Base-by-base conservation (phyloP, 108 stramenopile species). In the Aureococcus anophagefferens region DNA sequence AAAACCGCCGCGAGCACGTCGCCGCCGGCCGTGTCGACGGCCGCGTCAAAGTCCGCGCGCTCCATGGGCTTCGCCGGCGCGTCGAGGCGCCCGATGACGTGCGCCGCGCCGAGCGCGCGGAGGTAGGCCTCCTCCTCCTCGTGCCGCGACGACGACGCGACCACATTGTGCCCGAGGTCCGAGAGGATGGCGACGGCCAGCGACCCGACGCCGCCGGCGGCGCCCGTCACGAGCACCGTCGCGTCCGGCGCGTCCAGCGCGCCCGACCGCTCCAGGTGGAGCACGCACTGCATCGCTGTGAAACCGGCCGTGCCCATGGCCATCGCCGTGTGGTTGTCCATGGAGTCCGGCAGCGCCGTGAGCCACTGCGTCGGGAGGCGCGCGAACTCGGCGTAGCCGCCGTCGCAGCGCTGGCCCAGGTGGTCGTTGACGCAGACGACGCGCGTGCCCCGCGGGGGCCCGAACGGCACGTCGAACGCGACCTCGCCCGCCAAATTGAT, bases 21-120 rank as follows among this genome's bases (percentile, higher is more conserved):
- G 1, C 75, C 79, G 30, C 79, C 83, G 34, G 80, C 83, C 14
- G 77, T 68, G 70, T 83, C 83, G 1, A 83, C 67, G 37, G 71
- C 73, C 21, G 62, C 65, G 29, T 73, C 74, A 37, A 68, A 80
- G 30, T 63, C 33, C 37, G 62, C 71, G 32, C 77, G 77, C 13
- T 67, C 62, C 21, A 83, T 33, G 7, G 82, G 76, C 30, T 73
- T 77, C n/a, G 30, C 25, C 33, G 62, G 45, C 28, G 67, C 46
- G 18, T 74, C 73, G 25, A 80, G 34, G 25, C 82, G 68, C 0
- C 51, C 68, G 37, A 76, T 34, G n/a, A 83, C 72, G 65, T 72
- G 40, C 32, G 36, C 33, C 37, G 79, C 82, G 25, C 82, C 82
- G 63, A 83, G 70, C 15, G 65, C 40, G 64, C 34, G 68, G 66